Base-by-base conservation (phyloP, 2,329 filamentous ascomycete genomes). In the Clarireedia hainanense region DNA sequence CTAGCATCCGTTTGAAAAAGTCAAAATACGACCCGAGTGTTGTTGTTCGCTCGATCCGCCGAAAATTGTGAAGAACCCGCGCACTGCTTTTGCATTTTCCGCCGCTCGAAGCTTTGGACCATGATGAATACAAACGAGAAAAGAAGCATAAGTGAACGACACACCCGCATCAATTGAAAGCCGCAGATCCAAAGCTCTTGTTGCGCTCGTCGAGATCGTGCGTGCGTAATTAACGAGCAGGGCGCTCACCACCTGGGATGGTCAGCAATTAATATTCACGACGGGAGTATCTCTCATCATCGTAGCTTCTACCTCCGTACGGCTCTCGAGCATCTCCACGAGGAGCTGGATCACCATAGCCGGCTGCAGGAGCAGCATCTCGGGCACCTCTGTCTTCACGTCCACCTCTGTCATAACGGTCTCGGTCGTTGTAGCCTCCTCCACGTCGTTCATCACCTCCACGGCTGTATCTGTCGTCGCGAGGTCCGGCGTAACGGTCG, bases 381-480 rank as follows among this genome's bases (percentile, higher is more conserved):
- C 73, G 72, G 64, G 71, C 64, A 63, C 71, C 69, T 55, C 71
- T 70, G 49, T 82, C 79, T 52, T 76, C 75, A 52, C 81, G 78
- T 58, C 79, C 75, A 58, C 75, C 73, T 57, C 73, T 72, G 27
- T 68, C 68, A 57, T 68, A 65, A 52, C 70, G 67, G 17, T 79
- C 74, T 55, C 70, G 69, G 40, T 79, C 74, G 57, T 75, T 75
- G 47, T 67, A 67, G 45, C 66, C 73, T 47, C 74, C 74, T 58
- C 79, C 75, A 56, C 64, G 63, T 30, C 79, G 76, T 42, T 80
- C 77, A 51, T 68, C 67, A 46, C 63, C 62, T 58, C 65, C 63
- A 47, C 67, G 62, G 53, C 65, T 60, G 50, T 63, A 62, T 24
- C 61, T 58, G 53, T 63, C 61, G n/a, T 58, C 52, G 6, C 55